phyloP scores from a whole-genome alignment of 805 yeast genomes.

The Barnettozyma wickerhamii region DNA sequence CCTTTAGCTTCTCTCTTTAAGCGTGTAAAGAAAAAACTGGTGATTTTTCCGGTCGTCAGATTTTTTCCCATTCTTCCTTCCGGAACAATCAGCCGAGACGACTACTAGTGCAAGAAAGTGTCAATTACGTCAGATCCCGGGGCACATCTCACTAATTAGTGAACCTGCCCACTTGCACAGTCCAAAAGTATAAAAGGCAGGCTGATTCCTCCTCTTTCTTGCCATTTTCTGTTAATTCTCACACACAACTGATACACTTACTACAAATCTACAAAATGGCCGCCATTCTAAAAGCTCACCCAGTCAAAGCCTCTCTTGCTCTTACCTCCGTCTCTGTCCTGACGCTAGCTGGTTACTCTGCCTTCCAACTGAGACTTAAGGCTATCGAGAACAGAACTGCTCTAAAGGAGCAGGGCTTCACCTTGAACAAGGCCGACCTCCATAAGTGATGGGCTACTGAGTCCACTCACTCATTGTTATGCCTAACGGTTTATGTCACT shows the following conservation, averaged over 20 bases:
- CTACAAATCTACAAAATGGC: background rate
- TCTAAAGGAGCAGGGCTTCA: slow-evolving; percentile 11
- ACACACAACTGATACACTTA: background rate
- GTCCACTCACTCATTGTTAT: too few species aligned
- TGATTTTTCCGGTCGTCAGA: background rate
- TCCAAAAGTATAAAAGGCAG: background rate
- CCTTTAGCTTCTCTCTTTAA: too few species aligned
- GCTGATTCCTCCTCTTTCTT: background rate
- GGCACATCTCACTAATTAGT: too few species aligned
- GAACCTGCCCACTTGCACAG: too few species aligned
- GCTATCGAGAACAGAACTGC: slow-evolving; percentile 21
- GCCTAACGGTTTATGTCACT: background rate
- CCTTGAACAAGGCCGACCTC: slow-evolving; percentile 8
- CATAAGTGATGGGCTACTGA: slow-evolving; percentile 6
- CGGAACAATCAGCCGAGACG: too few species aligned
- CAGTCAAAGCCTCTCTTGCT: slow-evolving; percentile 7
- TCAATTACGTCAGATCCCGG: background rate
- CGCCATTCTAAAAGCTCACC: slow-evolving; percentile 4
- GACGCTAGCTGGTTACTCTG: slow-evolving; percentile 22
- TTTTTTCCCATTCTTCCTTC: background rate
- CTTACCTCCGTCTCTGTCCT: slow-evolving; percentile 17
- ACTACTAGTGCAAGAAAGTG: too few species aligned
- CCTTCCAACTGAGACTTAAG: slow-evolving; percentile 18
- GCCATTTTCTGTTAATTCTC: background rate
- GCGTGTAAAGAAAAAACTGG: background rate